phyloP scores from a whole-genome alignment of 2,329 filamentous ascomycete genomes.

The Hypocreales sp. region DNA sequence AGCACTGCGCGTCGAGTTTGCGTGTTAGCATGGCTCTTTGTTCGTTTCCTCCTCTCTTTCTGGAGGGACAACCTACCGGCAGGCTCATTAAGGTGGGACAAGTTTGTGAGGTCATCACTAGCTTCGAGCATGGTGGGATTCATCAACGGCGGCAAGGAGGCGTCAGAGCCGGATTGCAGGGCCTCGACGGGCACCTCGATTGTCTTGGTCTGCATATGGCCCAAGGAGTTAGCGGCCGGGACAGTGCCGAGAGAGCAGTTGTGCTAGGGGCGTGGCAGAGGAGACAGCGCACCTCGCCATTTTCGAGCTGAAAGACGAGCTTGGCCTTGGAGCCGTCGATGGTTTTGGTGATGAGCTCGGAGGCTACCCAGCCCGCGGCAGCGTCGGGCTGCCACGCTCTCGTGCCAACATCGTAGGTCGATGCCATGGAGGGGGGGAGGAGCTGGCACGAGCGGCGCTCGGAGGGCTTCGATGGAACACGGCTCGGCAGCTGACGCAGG shows the following conservation, averaged over 20 bases:
- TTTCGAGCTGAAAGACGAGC: constrained; percentile 78
- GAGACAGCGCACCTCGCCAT: constrained; percentile 60
- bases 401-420: constrained; percentile 91
- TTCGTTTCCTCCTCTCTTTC: no score
- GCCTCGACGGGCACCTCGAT: constrained; percentile 64
- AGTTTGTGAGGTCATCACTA: constrained; percentile 91
- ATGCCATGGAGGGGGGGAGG: constrained; percentile 50
- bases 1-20: constrained; percentile 47
- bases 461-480: constrained; percentile 5
- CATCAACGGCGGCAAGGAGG: constrained; percentile 81
- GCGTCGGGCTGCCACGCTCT: constrained; percentile 96
- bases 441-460: constrained; percentile 3
- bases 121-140: constrained; percentile 97
- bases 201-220: constrained; percentile 48
- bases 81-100: constrained; percentile 96
- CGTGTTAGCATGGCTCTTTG: no score
- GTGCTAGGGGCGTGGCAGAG: no score
- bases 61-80: constrained; percentile 70
- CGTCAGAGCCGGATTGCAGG: constrained; percentile 61
- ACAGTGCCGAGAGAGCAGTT: neutral
- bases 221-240: constrained; percentile 3
- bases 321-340: constrained; percentile 74
- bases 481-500: constrained; percentile 1
- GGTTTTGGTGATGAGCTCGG: constrained; percentile 78
- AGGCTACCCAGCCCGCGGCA: constrained; percentile 93